phyloP scores from a whole-genome alignment of 2,329 filamentous ascomycete genomes.

The Colletotrichum sansevieriae region DNA sequence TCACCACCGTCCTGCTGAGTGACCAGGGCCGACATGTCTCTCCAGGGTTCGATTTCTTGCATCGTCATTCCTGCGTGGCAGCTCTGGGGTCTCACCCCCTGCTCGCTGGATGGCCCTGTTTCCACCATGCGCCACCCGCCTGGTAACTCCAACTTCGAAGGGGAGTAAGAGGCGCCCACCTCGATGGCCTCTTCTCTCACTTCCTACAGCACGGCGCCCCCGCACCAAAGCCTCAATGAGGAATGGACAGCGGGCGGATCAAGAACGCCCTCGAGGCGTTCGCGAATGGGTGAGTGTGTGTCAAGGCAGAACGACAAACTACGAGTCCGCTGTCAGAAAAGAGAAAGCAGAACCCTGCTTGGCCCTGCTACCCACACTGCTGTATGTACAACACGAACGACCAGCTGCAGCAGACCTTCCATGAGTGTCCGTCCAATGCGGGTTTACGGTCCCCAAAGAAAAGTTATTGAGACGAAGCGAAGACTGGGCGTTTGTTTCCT shows the following conservation, averaged over 20 bases:
- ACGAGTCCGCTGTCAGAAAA: conserved; percentile 7
- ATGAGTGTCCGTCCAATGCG: neutral
- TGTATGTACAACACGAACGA: conserved; percentile 13
- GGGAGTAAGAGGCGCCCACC: neutral
- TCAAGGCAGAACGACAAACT: conserved; percentile 20
- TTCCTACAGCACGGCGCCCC: neutral
- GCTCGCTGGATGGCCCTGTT: conserved; percentile 13
- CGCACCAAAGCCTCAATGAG: conserved; percentile 12
- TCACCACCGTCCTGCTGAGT: conserved; percentile 33
- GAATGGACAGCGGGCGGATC: conserved; percentile 1
- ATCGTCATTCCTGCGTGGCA: conserved; percentile 29
- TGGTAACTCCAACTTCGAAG: conserved; percentile 17
- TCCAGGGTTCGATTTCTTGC: conserved; percentile 30
- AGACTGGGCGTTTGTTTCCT: neutral
- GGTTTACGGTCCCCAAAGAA: conserved; percentile 7
- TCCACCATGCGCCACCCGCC: conserved; percentile 31
- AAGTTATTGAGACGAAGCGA: neutral
- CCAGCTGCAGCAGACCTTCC: conserved; percentile 9
- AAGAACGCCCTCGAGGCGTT: conserved; percentile 13
- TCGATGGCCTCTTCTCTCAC: neutral
- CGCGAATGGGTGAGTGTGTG: conserved; percentile 7
- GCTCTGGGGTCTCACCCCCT: conserved; percentile 18
- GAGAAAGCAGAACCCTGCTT: neutral
- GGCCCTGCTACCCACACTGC: neutral
- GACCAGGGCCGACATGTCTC: conserved; percentile 23